These are phyloP conservation scores for Camellia sinensis DNA, from an alignment of 148 eudicot genomes.

Conservation along the genomic window DNA sequence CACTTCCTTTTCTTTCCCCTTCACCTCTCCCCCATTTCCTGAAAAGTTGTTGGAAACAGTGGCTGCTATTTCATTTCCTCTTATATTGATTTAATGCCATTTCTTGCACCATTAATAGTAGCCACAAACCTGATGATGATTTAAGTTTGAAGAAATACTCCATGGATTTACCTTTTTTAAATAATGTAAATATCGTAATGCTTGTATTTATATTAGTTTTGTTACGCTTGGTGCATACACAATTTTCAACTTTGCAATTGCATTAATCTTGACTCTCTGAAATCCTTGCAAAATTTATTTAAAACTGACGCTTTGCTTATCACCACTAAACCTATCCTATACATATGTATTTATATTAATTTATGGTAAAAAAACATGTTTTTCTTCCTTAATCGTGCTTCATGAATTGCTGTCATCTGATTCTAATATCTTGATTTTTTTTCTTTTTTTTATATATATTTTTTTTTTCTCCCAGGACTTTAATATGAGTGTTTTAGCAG, in stretches of 20 bases:
- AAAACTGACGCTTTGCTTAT: not conserved
- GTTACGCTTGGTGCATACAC: not conserved
- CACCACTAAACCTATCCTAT: not conserved
- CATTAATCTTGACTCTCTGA: not conserved
- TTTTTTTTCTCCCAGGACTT: conserved; percentile 50
- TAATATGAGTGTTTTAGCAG: conserved; percentile 84
- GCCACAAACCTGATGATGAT: not conserved
- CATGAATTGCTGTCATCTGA: not conserved
- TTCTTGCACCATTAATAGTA: not conserved
- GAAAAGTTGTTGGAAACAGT: not conserved
- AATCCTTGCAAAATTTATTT: too few species aligned
- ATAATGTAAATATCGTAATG: not conserved
- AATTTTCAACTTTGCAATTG: not conserved
- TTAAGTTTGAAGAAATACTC: not conserved
- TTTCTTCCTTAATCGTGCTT: not conserved
- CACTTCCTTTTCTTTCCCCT: too few species aligned
- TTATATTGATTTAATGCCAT: not conserved
- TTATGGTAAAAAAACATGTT: too few species aligned
- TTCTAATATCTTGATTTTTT: not conserved
- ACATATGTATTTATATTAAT: too few species aligned
- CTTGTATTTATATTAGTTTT: not conserved
- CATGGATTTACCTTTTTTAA: not conserved
- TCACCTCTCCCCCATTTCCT: not conserved
- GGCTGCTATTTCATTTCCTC: conserved; percentile 6
- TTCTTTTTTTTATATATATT: not conserved